Evolutionary conservation across 2,329 filamentous ascomycete genomes (phyloP).

Genomic region (Hypoxylon sp.): DNA sequence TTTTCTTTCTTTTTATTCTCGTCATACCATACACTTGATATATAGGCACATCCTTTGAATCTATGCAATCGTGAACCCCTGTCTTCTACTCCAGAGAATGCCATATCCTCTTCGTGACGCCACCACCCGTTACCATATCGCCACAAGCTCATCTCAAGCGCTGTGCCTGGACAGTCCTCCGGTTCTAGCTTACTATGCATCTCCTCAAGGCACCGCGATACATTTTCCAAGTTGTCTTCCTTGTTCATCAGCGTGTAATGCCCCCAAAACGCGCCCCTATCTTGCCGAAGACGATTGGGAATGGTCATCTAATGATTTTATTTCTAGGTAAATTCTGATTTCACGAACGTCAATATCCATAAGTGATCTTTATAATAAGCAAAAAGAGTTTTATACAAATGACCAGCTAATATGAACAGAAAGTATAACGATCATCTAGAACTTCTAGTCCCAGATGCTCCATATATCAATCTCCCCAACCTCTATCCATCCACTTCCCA

Average conservation of each 20-base stretch:
- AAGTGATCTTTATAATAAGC: not conserved
- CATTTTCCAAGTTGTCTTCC: conserved; percentile 24
- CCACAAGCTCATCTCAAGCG: conserved; percentile 35
- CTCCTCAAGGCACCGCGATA: conserved; percentile 25
- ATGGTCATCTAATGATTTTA: not conserved
- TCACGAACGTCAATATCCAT: not conserved
- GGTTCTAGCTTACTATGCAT: conserved; percentile 11
- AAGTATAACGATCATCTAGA: not conserved
- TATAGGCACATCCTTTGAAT: not conserved
- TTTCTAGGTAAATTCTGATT: not conserved
- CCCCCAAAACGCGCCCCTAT: conserved; percentile 30
- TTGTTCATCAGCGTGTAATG: conserved; percentile 45
- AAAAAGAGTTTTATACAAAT: not conserved
- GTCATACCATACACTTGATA: not conserved
- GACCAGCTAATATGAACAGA: not conserved
- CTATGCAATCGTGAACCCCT: not conserved
- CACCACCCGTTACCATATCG: conserved; percentile 42
- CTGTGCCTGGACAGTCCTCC: conserved; percentile 23
- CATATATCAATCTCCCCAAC: not conserved
- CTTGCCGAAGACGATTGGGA: conserved; percentile 19
- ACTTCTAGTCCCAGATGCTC: not conserved
- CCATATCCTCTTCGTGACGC: conserved; percentile 31
- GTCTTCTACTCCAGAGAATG: conserved; percentile 13
- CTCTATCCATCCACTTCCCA: not conserved
- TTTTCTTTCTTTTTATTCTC: not conserved